Percentiles rank a stretch among this genome's conserved stretches.
Conservation (phyloP, 2,329 filamentous ascomycete genomes). For the Pestalotiopsis sp. region DNA sequence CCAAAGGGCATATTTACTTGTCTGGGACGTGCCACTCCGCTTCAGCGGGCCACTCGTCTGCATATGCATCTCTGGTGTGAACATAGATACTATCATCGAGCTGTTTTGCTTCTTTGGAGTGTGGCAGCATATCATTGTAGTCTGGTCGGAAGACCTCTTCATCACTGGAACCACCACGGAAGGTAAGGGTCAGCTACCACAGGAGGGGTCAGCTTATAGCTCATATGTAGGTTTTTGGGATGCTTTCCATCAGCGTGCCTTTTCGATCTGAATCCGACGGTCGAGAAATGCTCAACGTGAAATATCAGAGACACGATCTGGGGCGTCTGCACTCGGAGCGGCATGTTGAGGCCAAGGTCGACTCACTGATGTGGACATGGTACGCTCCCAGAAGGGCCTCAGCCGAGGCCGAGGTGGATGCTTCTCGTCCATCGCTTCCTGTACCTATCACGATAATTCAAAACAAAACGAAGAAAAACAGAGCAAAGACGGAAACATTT, state of each 20-base stretch:
- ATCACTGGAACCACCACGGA: neutral
- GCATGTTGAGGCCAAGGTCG: neutral
- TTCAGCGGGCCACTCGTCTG: neutral
- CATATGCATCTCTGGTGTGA: neutral
- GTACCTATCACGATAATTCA: neutral
- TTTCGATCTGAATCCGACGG: neutral
- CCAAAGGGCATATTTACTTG: neutral
- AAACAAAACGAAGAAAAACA: neutral
- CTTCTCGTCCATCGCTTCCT: neutral
- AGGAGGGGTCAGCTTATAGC: neutral
- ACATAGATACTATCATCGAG: neutral
- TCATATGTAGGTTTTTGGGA: neutral
- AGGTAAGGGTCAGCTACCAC: neutral
- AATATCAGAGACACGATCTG: neutral
- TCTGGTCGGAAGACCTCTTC: neutral
- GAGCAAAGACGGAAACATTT: neutral
- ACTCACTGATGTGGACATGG: conserved; percentile 5
- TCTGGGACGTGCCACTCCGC: neutral
- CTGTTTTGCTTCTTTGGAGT: neutral
- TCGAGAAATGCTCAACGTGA: neutral
- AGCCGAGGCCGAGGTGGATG: neutral
- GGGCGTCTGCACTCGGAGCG: neutral
- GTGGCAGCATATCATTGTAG: conserved; percentile 5
- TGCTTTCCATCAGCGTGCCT: neutral
- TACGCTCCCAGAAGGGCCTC: conserved; percentile 8